Percentiles rank a stretch among this genome's conserved stretches.
These are phyloP conservation scores for Laburnicola sp. DNA, from an alignment of 2,329 filamentous ascomycete species.

Conservation along the genomic window DNA sequence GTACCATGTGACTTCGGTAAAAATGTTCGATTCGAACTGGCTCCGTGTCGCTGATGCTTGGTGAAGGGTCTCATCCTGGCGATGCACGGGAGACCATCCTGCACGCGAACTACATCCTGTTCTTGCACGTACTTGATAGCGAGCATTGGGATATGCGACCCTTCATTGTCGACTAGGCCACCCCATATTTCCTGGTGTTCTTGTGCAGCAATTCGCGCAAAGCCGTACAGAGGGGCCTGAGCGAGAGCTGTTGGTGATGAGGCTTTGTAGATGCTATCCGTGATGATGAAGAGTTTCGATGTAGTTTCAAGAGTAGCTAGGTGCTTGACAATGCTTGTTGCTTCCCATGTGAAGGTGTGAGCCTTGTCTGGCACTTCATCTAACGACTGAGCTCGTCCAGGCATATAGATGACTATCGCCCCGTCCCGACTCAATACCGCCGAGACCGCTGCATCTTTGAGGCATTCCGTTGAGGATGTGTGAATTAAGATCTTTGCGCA, in stretches of 20 bases:
- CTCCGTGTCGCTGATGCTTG: constrained; percentile 24
- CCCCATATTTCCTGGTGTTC: constrained; percentile 48
- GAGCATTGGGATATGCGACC: constrained; percentile 36
- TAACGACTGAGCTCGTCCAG: constrained; percentile 9
- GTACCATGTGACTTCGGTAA: constrained; percentile 45
- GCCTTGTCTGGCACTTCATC: constrained; percentile 16
- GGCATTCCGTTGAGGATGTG: constrained; percentile 9
- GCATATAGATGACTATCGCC: constrained; percentile 22
- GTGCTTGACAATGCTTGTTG: constrained; percentile 22
- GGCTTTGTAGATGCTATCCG: constrained; percentile 28
- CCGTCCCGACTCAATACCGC: constrained; percentile 11
- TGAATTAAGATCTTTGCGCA: constrained; percentile 3
- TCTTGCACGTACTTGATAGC: constrained; percentile 46
- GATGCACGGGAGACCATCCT: constrained; percentile 45
- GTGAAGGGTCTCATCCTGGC: constrained; percentile 35
- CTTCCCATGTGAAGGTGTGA: constrained; percentile 24
- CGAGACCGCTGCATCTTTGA: constrained; percentile 9
- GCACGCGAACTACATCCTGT: constrained; percentile 45
- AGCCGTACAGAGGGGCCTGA: constrained; percentile 43
- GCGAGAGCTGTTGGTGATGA: constrained; percentile 37
- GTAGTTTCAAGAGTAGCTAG: constrained; percentile 13
- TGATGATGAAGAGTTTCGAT: constrained; percentile 38
- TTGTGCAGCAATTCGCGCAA: constrained; percentile 45
- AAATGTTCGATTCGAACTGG: constrained; percentile 8
- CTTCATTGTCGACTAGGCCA: constrained; percentile 44